Evolutionary conservation across 305 asterid genomes (phyloP).

Genomic region (Ajuga reptans): DNA sequence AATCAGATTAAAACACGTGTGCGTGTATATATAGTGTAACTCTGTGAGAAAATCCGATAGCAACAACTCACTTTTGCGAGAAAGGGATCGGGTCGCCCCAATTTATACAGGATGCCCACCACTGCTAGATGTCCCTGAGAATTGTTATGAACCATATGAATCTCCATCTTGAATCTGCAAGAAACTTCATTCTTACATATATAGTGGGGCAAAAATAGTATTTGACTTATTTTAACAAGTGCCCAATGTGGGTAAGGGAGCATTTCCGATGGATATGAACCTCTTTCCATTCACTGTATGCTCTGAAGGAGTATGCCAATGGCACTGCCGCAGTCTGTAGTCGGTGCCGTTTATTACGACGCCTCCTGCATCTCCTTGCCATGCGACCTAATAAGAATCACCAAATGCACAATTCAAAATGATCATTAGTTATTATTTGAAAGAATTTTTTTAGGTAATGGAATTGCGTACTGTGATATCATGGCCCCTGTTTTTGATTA

Average conservation of each 20-base stretch:
- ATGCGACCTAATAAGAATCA: constrained; percentile 38
- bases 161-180: constrained; percentile 51
- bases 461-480: constrained; percentile 41
- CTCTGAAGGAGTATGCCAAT: constrained; percentile 88
- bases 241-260: too few relatives aligned
- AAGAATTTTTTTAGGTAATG: too few relatives aligned
- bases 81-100: constrained; percentile 48
- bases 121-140: constrained; percentile 38
- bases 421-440: too few relatives aligned
- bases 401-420: too few relatives aligned
- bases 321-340: constrained; percentile 43
- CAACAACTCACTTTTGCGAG: constrained; percentile 36
- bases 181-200: not conserved
- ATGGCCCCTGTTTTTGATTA: constrained; percentile 49
- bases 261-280: constrained; percentile 27
- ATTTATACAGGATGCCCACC: constrained; percentile 38
- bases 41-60: not conserved
- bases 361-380: constrained; percentile 60
- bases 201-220: too few relatives aligned
- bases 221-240: too few relatives aligned
- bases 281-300: constrained; percentile 54
- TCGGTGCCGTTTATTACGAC: constrained; percentile 32
- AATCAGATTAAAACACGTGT: too few relatives aligned
- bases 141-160: constrained; percentile 55
- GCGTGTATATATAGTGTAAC: too few relatives aligned